Percentiles rank a stretch among this genome's conserved stretches.
Evolutionary conservation across 176 grass and related monocot genomes (phyloP).

Genomic region (Panicum miliaceum): DNA sequence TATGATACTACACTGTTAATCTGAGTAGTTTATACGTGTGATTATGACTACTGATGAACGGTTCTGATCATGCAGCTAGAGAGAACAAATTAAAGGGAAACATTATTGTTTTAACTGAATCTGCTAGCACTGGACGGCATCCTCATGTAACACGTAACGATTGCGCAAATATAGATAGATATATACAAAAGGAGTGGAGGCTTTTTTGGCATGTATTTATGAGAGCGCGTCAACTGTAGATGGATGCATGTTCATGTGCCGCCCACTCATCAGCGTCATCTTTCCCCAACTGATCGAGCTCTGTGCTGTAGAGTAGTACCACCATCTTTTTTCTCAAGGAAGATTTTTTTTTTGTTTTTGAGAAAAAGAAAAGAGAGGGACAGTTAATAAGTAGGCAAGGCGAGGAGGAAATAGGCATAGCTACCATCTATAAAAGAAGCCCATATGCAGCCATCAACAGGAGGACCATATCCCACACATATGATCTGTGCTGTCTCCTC

Average conservation of each 20-base stretch:
- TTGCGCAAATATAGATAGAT: background rate
- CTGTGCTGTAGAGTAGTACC: background rate
- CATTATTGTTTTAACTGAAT: slow-evolving; percentile 35
- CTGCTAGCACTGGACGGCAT: background rate
- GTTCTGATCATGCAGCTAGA: background rate
- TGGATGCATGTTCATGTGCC: slow-evolving; percentile 51
- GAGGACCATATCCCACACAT: slow-evolving; percentile 55
- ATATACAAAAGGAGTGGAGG: slow-evolving; percentile 5
- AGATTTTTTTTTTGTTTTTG: background rate
- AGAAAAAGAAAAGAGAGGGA: background rate
- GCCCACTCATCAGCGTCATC: slow-evolving; percentile 42
- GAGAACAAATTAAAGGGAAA: background rate
- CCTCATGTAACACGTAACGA: background rate
- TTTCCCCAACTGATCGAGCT: slow-evolving; percentile 39
- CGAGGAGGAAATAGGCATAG: slow-evolving; percentile 6
- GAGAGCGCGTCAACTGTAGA: slow-evolving; percentile 47
- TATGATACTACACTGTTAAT: background rate
- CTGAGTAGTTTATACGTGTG: background rate
- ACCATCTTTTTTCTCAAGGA: slow-evolving; percentile 35
- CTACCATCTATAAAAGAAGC: slow-evolving; percentile 59
- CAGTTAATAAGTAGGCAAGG: slow-evolving; percentile 16
- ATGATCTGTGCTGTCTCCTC: slow-evolving; percentile 43
- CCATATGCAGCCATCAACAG: slow-evolving; percentile 47
- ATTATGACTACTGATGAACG: background rate
- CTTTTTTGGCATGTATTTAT: slow-evolving; percentile 52